A percentile compares a stretch with the other conserved stretches of the same genome.
phyloP scores from a whole-genome alignment of 2,329 filamentous ascomycete species.

The Trichophyton simii region DNA sequence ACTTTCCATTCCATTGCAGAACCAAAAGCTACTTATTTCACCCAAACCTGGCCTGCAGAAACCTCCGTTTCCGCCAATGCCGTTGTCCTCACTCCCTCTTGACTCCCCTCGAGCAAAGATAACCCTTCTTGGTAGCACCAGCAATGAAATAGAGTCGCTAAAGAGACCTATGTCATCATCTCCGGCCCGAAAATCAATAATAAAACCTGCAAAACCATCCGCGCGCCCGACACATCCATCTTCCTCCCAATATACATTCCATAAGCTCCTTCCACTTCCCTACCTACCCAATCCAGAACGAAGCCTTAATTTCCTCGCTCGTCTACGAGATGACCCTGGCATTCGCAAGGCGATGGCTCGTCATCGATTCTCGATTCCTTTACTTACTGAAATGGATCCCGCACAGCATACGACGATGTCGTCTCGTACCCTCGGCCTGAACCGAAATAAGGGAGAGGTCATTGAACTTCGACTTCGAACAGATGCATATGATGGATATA shows the following conservation, averaged over 20 bases:
- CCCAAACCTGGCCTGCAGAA: constrained; percentile 38
- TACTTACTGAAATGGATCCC: constrained; percentile 95
- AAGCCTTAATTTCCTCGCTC: constrained; percentile 58
- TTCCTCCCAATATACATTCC: constrained; percentile 58
- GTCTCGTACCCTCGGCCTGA: constrained; percentile 71
- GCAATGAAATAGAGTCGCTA: constrained; percentile 31
- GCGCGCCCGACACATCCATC: constrained; percentile 21
- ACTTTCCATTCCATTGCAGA: constrained; percentile 29
- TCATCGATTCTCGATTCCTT: constrained; percentile 70
- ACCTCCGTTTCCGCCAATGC: constrained; percentile 30
- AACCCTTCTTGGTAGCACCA: constrained; percentile 34
- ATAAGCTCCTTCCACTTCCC: constrained; percentile 58
- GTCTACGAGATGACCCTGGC: constrained; percentile 69
- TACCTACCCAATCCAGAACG: constrained; percentile 66
- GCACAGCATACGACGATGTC: constrained; percentile 69
- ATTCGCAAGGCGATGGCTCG: constrained; percentile 72
- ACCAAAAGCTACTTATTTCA: constrained; percentile 36
- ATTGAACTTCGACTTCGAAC: constrained; percentile 87
- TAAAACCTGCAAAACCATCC: constrained; percentile 18
- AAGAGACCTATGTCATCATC: constrained; percentile 23
- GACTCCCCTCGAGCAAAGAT: constrained; percentile 33
- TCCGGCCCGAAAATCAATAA: constrained; percentile 15
- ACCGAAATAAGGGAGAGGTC: constrained; percentile 74
- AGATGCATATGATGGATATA: constrained; percentile 84
- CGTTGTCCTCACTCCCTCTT: constrained; percentile 23